Percentiles rank a stretch among this genome's conserved stretches.
These are phyloP conservation scores for Candida parachauliodes DNA, from an alignment of 805 yeast genomes.

Conservation along the genomic window DNA sequence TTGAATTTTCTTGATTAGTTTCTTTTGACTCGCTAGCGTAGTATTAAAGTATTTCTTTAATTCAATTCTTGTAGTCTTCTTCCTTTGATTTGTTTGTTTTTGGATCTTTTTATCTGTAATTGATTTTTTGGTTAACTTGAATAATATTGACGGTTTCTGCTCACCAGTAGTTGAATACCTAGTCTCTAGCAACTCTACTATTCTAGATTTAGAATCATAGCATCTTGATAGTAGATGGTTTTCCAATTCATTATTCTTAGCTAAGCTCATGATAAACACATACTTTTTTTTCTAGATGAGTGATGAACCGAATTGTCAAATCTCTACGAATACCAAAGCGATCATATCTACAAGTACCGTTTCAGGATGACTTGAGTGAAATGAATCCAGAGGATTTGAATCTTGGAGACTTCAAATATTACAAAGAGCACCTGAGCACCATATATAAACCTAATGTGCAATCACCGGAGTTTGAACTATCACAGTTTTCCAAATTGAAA, in stretches of 20 bases:
- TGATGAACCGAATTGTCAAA: conserved; percentile 1
- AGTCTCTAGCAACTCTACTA: conserved; percentile 38
- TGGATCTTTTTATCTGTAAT: conserved; percentile 16
- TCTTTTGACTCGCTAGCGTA: conserved; percentile 38
- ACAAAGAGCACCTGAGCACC: too few relatives aligned
- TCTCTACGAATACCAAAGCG: conserved; percentile 3
- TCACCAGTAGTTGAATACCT: conserved; percentile 46
- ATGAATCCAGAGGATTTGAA: conserved; percentile 34
- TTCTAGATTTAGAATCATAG: conserved; percentile 32
- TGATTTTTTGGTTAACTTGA: conserved; percentile 34
- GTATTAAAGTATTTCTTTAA: conserved; percentile 38
- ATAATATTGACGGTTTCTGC: conserved; percentile 43
- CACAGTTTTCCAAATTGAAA: conserved; percentile 5
- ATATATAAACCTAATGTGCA: too few relatives aligned
- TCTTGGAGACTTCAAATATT: conserved; percentile 37
- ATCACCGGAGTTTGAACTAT: conserved; percentile 17
- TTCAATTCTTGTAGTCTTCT: conserved; percentile 33
- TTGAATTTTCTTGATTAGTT: conserved; percentile 34
- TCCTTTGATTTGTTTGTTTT: conserved; percentile 16
- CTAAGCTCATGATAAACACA: background rate
- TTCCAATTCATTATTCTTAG: conserved; percentile 31
- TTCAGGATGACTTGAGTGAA: conserved; percentile 34
- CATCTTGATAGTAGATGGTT: conserved; percentile 44
- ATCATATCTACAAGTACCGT: conserved; percentile 27
- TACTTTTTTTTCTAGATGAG: background rate